Evolutionary conservation across 2,329 filamentous ascomycete species (phyloP), one percentile per base, ranked within the genome.

Genomic region (Chaetomium sp.): DNA sequence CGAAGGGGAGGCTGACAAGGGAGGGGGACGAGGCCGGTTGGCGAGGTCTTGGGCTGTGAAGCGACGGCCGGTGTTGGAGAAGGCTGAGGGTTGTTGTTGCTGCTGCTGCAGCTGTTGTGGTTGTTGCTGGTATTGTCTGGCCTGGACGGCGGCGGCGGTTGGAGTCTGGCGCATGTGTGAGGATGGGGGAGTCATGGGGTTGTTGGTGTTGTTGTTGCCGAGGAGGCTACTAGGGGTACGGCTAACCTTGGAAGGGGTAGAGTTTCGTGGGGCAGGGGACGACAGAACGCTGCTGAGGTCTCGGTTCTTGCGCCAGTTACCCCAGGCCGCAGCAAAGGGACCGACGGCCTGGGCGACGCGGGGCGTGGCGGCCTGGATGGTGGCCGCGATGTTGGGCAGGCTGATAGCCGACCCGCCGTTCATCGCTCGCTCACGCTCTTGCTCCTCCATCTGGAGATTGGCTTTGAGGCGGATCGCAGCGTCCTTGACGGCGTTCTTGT

Each of bases 361-460:
- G 4, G 91, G 92, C 2, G 89, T 88, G 5, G 86, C 84, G 9
- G 89, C 86, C 60, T 91, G 84, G 47, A 91, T 85, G 36, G 89
- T 82, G 47, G 87, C 86, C 1, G 89, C 87, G 43, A 96, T 81
- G 42, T 88, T 89, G 4, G 89, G 88, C 63, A 94, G 77, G 53
- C 78, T 82, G 58, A 86, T 78, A 34, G 82, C 76, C 6, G 84
- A 87, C 11, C 81, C 82, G 48, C 85, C 85, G 53, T 87, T 85
- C 72, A 89, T 81, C 0, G 89, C 86, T 57, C 94, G 82, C 70
- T 97, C 92, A 51, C 90, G 89, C 72, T 96, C 91, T 69, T 96
- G 90, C 68, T 95, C 89, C 71, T 99, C 92, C 94, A 99, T 99
- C 69, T 97, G 90, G 38, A 99, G 78, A 66, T 96, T 96, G 11